Evolutionary conservation across 169 alveolate species (phyloP), one percentile per base, ranked within the genome.

Genomic region (Cryptosporidium ubiquitum): DNA sequence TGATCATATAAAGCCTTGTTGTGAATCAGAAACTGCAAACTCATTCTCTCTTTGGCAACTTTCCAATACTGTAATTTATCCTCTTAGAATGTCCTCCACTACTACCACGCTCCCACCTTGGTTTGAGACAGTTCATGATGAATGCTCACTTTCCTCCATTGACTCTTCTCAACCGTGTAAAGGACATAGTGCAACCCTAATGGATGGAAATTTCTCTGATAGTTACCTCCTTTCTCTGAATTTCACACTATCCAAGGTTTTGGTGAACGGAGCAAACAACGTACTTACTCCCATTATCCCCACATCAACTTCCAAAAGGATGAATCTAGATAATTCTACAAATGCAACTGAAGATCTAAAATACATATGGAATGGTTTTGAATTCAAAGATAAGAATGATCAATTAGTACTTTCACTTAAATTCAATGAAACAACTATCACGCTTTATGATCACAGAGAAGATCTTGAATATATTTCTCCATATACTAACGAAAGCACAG

Each of bases 41-140:
- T 35, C 66, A 18, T 79, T 29, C 29, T 42, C 73, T 23, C 20
- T 79, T n/a, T 79, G 89, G 89, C 89, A 79, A n/a, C 52, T 79
- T 16, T 39, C 89, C 0, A 79, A 79, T 18, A 60, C 29, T 7
- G 75, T 79, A 29, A 26, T 40, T 23, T 73, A 73, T 33, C 85
- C 85, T n/a, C 58, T 73, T 3, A 52, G 47, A 26, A 55, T 73
- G 5, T 73, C 85, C 9, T 55, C 85, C 37, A 64, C 71, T 14
- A 64, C 71, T 10, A 64, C 71, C 49, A 64, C 71, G 26, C 42
- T 31, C n/a, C 52, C 71, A 6, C 71, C 71, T 1, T 64, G 71
- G 71, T 64, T 10, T 33, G 71, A 64, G 33, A 35, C 71, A 3
- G 23, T 33, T 1, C 51, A 64, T 14, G 47, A 26, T n/a, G 71